Conservation (phyloP, 31 red algal genomes). For the Endocladia muricata region DNA sequence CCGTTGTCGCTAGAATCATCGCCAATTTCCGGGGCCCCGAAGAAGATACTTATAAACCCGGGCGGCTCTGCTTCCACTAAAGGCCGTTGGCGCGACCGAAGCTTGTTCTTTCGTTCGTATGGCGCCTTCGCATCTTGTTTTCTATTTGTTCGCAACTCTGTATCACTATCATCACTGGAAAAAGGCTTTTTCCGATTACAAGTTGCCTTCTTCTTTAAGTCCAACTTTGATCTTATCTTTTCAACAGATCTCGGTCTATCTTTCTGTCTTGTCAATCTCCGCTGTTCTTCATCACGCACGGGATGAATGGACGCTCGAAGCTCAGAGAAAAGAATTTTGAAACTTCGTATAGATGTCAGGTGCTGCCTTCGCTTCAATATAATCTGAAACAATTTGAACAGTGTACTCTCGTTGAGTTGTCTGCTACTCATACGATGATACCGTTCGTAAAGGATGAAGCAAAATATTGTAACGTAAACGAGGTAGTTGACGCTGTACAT, state of each 20-base stretch:
- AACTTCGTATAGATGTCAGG: neutral
- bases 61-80: neutral
- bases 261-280: too few relatives aligned
- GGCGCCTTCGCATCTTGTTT: neutral
- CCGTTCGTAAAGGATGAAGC: conserved; percentile 44
- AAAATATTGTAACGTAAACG: conserved; percentile 56
- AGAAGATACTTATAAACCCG: conserved; percentile 42
- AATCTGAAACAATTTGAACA: conserved; percentile 13
- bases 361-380: neutral
- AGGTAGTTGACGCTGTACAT: conserved; percentile 55
- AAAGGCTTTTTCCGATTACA: neutral
- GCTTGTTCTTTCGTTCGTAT: neutral
- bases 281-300: neutral
- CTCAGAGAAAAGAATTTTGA: neutral
- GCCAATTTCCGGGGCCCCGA: conserved; percentile 12
- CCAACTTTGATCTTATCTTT: too few relatives aligned
- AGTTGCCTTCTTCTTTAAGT: too few relatives aligned
- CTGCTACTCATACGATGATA: conserved; percentile 29
- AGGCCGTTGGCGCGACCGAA: too few relatives aligned
- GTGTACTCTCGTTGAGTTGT: conserved; percentile 47
- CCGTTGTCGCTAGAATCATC: conserved; percentile 12
- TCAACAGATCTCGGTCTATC: too few relatives aligned
- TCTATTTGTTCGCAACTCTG: neutral
- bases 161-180: neutral
- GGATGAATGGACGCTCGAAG: neutral